Conservation (phyloP, 225 moss, liverwort and hornwort species). For the Marchantia paleacea region DNA sequence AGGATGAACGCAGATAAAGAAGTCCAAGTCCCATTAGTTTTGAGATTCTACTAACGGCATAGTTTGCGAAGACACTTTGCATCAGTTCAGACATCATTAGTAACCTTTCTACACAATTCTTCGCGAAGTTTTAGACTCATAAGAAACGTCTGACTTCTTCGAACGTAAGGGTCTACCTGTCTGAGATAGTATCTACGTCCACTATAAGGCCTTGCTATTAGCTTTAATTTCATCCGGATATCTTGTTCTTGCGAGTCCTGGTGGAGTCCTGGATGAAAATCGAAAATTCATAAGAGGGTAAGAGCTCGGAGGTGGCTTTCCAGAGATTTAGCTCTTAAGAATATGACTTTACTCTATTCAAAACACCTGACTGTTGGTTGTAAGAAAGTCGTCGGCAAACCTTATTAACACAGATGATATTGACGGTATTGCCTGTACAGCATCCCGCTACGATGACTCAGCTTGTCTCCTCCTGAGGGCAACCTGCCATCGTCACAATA, state of each 20-base stretch:
- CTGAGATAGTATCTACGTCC: constrained; percentile 98
- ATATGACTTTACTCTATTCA: not conserved
- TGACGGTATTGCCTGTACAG: constrained; percentile 80
- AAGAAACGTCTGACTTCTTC: not conserved
- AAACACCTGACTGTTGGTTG: too few species aligned
- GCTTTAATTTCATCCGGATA: constrained; percentile 97
- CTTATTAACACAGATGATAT: constrained; percentile 87
- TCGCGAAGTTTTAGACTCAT: not conserved
- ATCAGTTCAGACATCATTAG: too few species aligned
- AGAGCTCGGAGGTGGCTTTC: not conserved
- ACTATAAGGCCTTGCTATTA: constrained; percentile 59
- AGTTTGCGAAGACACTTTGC: too few species aligned
- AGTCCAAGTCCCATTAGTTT: not conserved
- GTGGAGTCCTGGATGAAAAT: constrained; percentile 50
- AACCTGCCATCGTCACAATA: constrained; percentile 45
- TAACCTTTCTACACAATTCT: not conserved
- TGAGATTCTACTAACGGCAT: not conserved
- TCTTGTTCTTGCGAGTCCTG: constrained; percentile 87
- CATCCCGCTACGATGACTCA: constrained; percentile 75
- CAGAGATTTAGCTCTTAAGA: not conserved
- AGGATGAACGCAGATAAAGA: constrained; percentile 76
- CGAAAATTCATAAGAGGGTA: not conserved
- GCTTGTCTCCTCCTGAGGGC: constrained; percentile 77
- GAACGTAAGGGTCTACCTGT: constrained; percentile 54
- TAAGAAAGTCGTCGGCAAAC: constrained; percentile 25